Evolutionary conservation across 176 grass and related monocot species (phyloP).

Genomic region (Leersia perrieri): DNA sequence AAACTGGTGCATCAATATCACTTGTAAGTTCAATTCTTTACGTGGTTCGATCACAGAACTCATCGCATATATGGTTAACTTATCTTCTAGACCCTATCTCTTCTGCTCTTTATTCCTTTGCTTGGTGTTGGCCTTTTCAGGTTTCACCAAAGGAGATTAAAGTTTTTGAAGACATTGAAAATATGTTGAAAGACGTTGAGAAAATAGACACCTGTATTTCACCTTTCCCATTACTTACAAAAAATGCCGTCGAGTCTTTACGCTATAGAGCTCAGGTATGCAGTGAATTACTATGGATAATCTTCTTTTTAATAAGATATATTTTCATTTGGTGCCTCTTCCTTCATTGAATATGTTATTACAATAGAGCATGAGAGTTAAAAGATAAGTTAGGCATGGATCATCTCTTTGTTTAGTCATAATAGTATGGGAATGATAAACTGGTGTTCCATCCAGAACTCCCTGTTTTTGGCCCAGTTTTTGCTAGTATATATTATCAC

Average conservation of each 20-base stretch:
- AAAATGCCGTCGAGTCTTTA: constrained; percentile 75
- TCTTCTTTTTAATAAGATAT: constrained; percentile 13
- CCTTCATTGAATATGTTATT: constrained; percentile 7
- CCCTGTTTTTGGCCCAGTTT: neutral
- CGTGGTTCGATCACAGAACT: constrained; percentile 4
- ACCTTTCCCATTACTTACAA: constrained; percentile 79
- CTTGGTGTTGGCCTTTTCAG: constrained; percentile 39
- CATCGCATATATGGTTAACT: neutral
- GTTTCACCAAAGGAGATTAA: constrained; percentile 55
- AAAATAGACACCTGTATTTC: constrained; percentile 60
- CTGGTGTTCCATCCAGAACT: neutral
- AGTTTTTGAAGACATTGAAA: constrained; percentile 62
- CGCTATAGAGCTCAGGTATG: constrained; percentile 87
- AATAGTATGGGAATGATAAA: neutral
- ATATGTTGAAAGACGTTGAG: constrained; percentile 52
- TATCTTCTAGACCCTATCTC: neutral
- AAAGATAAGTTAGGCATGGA: constrained; percentile 14
- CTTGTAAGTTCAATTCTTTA: constrained; percentile 66
- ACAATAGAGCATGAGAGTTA: neutral
- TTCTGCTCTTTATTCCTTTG: constrained; percentile 24
- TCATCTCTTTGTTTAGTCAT: constrained; percentile 2
- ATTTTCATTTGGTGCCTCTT: constrained; percentile 19
- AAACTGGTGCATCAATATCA: constrained; percentile 74
- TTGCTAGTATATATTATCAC: neutral
- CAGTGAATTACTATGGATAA: neutral